Percentiles rank a stretch among this genome's conserved stretches.
Evolutionary conservation across 2,329 filamentous ascomycete genomes (phyloP).

Genomic region (Penicillium capsulatum): DNA sequence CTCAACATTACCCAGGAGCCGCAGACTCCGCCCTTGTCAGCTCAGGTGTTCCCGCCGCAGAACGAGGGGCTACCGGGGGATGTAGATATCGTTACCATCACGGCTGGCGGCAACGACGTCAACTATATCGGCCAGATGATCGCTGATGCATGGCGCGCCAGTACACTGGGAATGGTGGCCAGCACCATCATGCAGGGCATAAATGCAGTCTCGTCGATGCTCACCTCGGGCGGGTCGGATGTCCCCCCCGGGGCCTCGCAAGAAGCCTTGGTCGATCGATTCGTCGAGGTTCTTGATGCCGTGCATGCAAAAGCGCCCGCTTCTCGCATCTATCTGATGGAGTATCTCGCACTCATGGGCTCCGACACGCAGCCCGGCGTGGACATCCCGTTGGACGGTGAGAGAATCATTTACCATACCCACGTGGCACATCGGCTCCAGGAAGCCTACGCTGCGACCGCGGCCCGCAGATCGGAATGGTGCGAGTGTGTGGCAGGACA

Average conservation of each 20-base stretch:
- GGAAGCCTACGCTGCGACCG: slow-evolving; percentile 8
- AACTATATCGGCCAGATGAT: slow-evolving; percentile 17
- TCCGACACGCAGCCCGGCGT: slow-evolving; percentile 7
- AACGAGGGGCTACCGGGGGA: slow-evolving; percentile 10
- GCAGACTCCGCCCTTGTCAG: slow-evolving; percentile 3
- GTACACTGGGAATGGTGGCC: not conserved
- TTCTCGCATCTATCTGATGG: slow-evolving; percentile 13
- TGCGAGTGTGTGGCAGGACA: slow-evolving; percentile 16
- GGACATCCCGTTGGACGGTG: slow-evolving; percentile 11
- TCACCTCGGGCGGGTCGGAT: not conserved
- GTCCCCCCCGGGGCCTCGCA: slow-evolving; percentile 1
- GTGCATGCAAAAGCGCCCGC: slow-evolving; percentile 11
- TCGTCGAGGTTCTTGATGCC: slow-evolving; percentile 10
- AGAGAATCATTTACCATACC: slow-evolving; percentile 10
- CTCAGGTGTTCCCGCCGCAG: slow-evolving; percentile 9
- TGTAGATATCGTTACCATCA: slow-evolving; percentile 14
- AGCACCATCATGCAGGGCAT: not conserved
- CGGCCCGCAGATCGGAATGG: slow-evolving; percentile 10
- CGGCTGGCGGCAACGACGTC: slow-evolving; percentile 16
- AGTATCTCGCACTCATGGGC: slow-evolving; percentile 16
- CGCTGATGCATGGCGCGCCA: slow-evolving; percentile 5
- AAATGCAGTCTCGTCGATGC: not conserved
- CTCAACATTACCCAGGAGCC: slow-evolving; percentile 14
- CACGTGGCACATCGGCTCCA: slow-evolving; percentile 10
- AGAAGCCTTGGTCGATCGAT: slow-evolving; percentile 5